These are phyloP conservation scores for Pilobolus umbonatus DNA, from an alignment of 192 early-diverging fungal genomes.

Conservation along the genomic window DNA sequence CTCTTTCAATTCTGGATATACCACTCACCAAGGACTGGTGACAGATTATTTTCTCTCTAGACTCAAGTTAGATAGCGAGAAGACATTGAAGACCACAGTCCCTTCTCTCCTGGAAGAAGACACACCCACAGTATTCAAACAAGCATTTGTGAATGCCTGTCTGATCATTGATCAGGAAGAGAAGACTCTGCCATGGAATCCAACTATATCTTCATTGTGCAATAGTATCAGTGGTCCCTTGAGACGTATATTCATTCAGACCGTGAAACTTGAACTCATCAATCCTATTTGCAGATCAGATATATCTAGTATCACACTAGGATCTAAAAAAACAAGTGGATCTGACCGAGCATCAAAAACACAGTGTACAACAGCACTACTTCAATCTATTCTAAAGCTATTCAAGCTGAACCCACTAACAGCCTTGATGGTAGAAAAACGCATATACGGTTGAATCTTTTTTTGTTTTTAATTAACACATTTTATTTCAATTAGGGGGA, in stretches of 20 bases:
- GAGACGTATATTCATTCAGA: slow-evolving; percentile 58
- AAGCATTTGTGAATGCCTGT: slow-evolving; percentile 71
- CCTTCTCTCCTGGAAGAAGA: slow-evolving; percentile 62
- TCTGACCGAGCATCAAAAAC: not conserved
- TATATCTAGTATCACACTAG: slow-evolving; percentile 10
- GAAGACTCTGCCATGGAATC: slow-evolving; percentile 60
- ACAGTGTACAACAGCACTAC: not conserved
- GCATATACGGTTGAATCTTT: not conserved
- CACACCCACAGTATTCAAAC: slow-evolving; percentile 65
- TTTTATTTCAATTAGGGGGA: slow-evolving; percentile 6
- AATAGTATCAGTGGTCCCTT: slow-evolving; percentile 52
- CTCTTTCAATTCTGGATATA: slow-evolving; percentile 33
- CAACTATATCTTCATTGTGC: slow-evolving; percentile 46
- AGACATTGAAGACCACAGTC: slow-evolving; percentile 60
- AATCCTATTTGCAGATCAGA: slow-evolving; percentile 49
- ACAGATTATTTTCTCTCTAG: slow-evolving; percentile 63
- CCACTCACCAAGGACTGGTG: slow-evolving; percentile 64
- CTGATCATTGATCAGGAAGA: slow-evolving; percentile 58
- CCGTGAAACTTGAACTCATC: slow-evolving; percentile 13
- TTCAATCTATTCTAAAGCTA: slow-evolving; percentile 6
- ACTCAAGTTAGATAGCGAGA: slow-evolving; percentile 65
- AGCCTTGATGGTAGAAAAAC: slow-evolving; percentile 52
- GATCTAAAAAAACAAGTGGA: slow-evolving; percentile 14
- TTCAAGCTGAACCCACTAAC: slow-evolving; percentile 50
- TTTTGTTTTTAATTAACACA: not conserved